A percentile compares a stretch with the other conserved stretches of the same genome.
Conservation (phyloP, 352 stramenopile genomes). For the Globisporangium middletonii region DNA sequence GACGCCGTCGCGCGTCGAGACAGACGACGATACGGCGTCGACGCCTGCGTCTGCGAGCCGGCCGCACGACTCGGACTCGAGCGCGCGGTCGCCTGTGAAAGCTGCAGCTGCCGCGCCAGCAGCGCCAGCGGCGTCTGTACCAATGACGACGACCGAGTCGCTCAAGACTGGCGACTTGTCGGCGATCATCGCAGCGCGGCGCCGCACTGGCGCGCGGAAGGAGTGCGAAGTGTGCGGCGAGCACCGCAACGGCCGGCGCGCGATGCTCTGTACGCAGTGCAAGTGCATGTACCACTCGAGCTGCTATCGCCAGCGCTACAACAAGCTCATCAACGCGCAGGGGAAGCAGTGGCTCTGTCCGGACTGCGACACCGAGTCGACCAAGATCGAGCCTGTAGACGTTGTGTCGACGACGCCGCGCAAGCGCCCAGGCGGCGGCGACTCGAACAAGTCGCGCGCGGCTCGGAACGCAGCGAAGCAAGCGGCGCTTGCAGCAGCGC, state of each 20-base stretch:
- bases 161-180: constrained; percentile 50
- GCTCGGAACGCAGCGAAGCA: constrained; percentile 6
- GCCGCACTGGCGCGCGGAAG: constrained; percentile 56
- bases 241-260: constrained; percentile 65
- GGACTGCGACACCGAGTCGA: constrained; percentile 53
- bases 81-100: constrained; percentile 18
- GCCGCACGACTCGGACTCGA: constrained; percentile 23
- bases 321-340: constrained; percentile 50
- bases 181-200: constrained; percentile 61
- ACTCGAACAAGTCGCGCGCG: constrained; percentile 17
- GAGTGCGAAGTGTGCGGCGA: constrained; percentile 74
- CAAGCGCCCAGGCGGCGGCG: constrained; percentile 29
- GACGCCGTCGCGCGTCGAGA: constrained; percentile 41
- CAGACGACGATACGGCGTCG: constrained; percentile 29
- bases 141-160: constrained; percentile 9
- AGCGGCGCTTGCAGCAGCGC: constrained; percentile 11
- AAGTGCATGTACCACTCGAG: constrained; percentile 84
- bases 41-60: background rate
- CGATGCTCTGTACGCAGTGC: constrained; percentile 69
- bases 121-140: constrained; percentile 7
- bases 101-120: constrained; percentile 1
- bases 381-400: constrained; percentile 8
- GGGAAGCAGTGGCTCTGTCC: constrained; percentile 79
- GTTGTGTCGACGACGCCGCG: constrained; percentile 19
- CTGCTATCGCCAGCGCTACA: constrained; percentile 77